Evolutionary conservation across 208 protist species (phyloP), one percentile per base, ranked within the genome.

Genomic region (Wallacemonas sp.): DNA sequence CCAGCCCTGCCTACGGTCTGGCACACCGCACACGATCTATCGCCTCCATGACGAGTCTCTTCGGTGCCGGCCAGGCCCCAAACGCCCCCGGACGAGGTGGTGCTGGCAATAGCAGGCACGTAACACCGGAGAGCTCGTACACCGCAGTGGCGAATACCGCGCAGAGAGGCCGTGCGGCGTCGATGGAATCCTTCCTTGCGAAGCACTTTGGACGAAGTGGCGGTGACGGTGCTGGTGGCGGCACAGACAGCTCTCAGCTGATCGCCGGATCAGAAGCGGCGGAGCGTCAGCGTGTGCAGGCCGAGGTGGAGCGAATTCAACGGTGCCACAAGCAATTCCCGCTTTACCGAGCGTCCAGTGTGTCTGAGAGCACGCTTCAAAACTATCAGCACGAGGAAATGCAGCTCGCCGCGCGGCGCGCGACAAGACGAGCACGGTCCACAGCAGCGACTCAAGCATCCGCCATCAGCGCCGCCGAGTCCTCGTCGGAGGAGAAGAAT

Each of bases 351-450:
- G 79, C 88, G 12, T 80, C 84, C 1, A 91, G 82, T 27, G 72
- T 94, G 3, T 75, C 81, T 28, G 88, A 94, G 75, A 85, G 77
- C 55, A 94, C 88, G 19, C 59, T 94, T 53, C 54, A 77, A 21
- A 42, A 31, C 26, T 82, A 80, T 55, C 38, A 68, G 22, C 24
- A 39, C 0, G 64, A 72, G 33, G 64, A 73, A 44, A 47, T 41
- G 30, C 38, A 59, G 2, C 59, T 56, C 15, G 31, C 30, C n/a
- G n/a, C n/a, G n/a, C n/a, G n/a, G 77, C 55, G 91, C 88, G 19
- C 59, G 90, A 55, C 54, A 77, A 21, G 47, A 31, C 26, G 79
- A 80, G 53, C 38, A 68, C 27, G 22, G 34, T 0, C 69, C 69
- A 33, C 60, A 73, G 49, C 42, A 41, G 30, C 38, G 47, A 2